Evolutionary conservation across 2,329 filamentous ascomycete species (phyloP).

Genomic region (Fusarium abutilonis): DNA sequence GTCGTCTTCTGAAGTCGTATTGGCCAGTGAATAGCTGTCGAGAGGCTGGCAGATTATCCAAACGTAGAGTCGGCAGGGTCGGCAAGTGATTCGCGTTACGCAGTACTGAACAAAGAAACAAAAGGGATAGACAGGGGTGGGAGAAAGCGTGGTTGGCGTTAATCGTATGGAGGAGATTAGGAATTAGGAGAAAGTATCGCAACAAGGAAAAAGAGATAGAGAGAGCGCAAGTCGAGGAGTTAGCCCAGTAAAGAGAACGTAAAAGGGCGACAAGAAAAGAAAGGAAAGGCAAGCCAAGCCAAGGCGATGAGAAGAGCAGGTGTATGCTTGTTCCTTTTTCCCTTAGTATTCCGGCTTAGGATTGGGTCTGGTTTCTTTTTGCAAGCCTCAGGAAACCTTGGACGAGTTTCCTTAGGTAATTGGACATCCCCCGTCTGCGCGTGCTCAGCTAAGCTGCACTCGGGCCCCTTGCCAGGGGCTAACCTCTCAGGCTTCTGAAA

Average conservation of each 20-base stretch:
- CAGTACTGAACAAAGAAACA: conserved; percentile 36
- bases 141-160: conserved; percentile 20
- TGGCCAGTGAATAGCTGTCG: conserved; percentile 16
- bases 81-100: conserved; percentile 43
- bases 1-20: conserved; percentile 6
- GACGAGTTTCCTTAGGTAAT: conserved; percentile 30
- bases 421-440: conserved; percentile 12
- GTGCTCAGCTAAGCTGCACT: conserved; percentile 19
- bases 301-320: conserved; percentile 31
- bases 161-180: conserved; percentile 21
- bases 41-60: conserved; percentile 30
- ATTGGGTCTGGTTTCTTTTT: conserved; percentile 29
- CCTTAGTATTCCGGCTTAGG: conserved; percentile 22
- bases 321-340: conserved; percentile 39
- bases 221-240: conserved; percentile 20
- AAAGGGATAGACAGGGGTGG: conserved; percentile 37
- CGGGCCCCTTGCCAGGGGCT: conserved; percentile 36
- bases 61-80: conserved; percentile 41
- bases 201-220: conserved; percentile 23
- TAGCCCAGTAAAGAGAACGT: conserved; percentile 28
- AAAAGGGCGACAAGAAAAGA: conserved; percentile 34
- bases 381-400: conserved; percentile 30
- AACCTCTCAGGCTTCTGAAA: conserved; percentile 26
- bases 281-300: conserved; percentile 28
- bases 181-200: conserved; percentile 22